Evolutionary conservation across 352 stramenopile species (phyloP), one percentile per base, ranked within the genome.

Genomic region (Globisporangium ultimum): DNA sequence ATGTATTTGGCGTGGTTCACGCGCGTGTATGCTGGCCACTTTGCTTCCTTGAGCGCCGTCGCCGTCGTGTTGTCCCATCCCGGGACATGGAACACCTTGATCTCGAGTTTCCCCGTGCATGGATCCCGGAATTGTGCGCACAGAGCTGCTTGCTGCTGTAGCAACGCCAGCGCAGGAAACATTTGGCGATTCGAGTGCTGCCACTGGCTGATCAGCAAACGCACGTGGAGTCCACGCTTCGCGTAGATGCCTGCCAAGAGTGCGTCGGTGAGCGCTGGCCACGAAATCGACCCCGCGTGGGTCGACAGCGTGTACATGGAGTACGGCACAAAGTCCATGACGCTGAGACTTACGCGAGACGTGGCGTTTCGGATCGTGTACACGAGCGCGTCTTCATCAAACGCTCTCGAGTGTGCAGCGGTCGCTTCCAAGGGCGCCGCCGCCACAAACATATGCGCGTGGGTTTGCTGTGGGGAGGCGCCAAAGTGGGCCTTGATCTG

Each of bases 1-100:
- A 94, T 88, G 54, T 85, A 93, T 70, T 94, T 94, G 48, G 80
- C 85, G 64, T 94, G 85, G 54, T 91, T 91, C 24, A 94, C 85
- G 6, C 83, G 78, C n/a, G 80, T 88, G 63, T 78, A 91, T 28
- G 72, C 64, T 17, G 85, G 85, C 77, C 80, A 91, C 12, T 17
- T 46, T 20, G 60, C 68, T 53, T 72, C 79, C 18, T 46, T 41
- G 6, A 12, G 46, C 28, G 53, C n/a, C 38, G 48, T 65, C 15
- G 62, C 71, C 1, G 67, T 81, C 7, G 82, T 94, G 54, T 91
- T 80, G 8, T 86, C 55, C 83, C 83, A 94, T 5, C 85, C 85
- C 2, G 85, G 85, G 3, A 94, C 82, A 42, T 68, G 70, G 42
- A 91, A 89, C 51, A 91, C 65, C 55, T 81, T 82, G 47, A 94